Evolutionary conservation across 2,329 filamentous ascomycete genomes (phyloP).

Genomic region (Hypoxylon sp.): DNA sequence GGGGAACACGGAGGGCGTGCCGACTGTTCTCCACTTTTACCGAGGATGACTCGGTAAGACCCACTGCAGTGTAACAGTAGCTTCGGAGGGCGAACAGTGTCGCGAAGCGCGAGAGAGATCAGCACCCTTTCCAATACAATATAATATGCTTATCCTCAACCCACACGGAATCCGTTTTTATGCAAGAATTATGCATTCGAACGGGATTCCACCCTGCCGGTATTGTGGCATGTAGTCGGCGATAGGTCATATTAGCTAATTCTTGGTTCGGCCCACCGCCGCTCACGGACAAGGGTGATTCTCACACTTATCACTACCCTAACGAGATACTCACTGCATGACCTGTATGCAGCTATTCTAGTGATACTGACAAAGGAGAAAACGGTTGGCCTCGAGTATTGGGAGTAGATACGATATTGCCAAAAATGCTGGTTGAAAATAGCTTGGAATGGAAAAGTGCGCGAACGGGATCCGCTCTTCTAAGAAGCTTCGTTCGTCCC

Average conservation of each 20-base stretch:
- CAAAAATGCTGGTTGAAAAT: not conserved
- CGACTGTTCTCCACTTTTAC: constrained; percentile 20
- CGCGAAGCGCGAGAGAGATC: constrained; percentile 26
- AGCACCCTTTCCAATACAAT: not conserved
- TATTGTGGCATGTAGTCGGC: not conserved
- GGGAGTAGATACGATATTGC: not conserved
- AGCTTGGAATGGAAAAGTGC: not conserved
- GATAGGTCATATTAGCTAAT: not conserved
- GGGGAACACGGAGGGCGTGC: constrained; percentile 4
- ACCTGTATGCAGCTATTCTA: not conserved
- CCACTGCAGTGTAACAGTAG: not conserved
- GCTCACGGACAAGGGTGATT: not conserved
- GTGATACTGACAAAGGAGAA: not conserved
- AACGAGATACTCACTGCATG: not conserved
- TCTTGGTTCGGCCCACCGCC: constrained; percentile 1
- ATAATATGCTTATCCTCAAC: not conserved
- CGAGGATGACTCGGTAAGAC: constrained; percentile 8
- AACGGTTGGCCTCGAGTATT: not conserved
- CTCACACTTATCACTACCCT: not conserved
- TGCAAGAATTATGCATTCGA: constrained; percentile 3
- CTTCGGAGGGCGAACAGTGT: constrained; percentile 22
- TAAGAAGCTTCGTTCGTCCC: not conserved
- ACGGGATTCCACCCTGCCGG: constrained; percentile 6
- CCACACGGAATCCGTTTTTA: not conserved
- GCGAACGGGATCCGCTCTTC: not conserved